Evolutionary conservation across 2,329 filamentous ascomycete species (phyloP), one percentile per base, ranked within the genome.

Genomic region (Colletotrichum trifolii): DNA sequence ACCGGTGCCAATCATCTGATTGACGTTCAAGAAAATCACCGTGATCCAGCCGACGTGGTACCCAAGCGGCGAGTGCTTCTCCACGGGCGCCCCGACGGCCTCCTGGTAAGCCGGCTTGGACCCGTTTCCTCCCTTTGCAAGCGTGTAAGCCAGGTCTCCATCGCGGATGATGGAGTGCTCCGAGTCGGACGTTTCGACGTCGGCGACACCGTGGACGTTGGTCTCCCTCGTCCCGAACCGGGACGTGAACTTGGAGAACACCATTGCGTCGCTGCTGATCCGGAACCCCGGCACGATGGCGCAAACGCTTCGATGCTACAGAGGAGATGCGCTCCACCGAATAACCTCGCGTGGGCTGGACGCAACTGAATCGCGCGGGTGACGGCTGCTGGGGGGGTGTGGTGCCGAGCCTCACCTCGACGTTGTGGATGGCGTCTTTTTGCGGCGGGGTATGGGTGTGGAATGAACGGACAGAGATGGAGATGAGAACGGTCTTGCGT

Each of bases 1-100:
- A 40, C 87, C 87, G 0, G 86, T 89, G 1, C 87, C 87, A 47
- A 90, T 79, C 86, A 90, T 89, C 73, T 84, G 83, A 61, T 84
- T 86, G 42, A 89, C 73, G 62, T 89, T 90, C 56, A 90, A 72
- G 39, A 88, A 87, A 39, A 89, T 77, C 17, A 88, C 83, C 0
- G 87, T 86, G 4, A 85, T 67, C 60, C 79, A 82, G 6, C 82
- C 82, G 11, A 89, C 87, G 9, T 83, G 76, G 65, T 89, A 88
- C 1, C 87, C 88, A 2, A 90, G 74, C 0, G 88, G 87, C 1
- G 86, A 89, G 4, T 80, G 70, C 2, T 73, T 76, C 72, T 90
- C 88, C 2, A 90, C 85, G 0, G 88, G 87, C 0, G 88, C 88
- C 38, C 88, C 88, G 6, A 81, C 81, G 0, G 85, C 86, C 70